phyloP scores from a whole-genome alignment of 768 basidiomycete species.

The Mycena pura region DNA sequence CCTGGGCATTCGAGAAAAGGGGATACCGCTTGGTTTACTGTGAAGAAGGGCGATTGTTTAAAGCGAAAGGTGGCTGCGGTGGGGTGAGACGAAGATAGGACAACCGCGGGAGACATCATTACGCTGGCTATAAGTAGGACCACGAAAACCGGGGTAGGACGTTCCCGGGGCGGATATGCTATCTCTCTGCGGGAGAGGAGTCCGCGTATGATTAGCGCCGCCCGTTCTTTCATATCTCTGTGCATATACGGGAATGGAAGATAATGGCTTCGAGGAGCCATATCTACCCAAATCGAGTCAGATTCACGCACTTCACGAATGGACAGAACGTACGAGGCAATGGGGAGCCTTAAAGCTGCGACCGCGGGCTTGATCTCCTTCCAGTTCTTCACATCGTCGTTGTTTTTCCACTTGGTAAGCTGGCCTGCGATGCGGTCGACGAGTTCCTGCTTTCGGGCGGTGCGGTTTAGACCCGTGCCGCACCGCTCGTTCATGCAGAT shows the following conservation, averaged over 20 bases:
- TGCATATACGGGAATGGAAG: too few species aligned
- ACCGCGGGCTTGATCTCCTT: not conserved
- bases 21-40: slow-evolving; percentile 54
- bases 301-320: not conserved
- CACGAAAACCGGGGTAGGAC: too few species aligned
- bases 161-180: too few species aligned
- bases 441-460: slow-evolving; percentile 17
- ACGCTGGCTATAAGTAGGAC: not conserved
- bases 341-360: not conserved
- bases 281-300: not conserved
- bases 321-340: not conserved
- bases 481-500: slow-evolving; percentile 5
- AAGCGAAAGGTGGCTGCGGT: slow-evolving; percentile 39
- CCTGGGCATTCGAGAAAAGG: slow-evolving; percentile 55
- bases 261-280: too few species aligned
- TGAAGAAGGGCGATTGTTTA: slow-evolving; percentile 60
- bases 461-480: not conserved
- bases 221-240: too few species aligned
- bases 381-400: slow-evolving; percentile 4
- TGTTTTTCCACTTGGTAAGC: slow-evolving; percentile 10
- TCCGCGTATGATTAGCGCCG: too few species aligned
- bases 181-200: too few species aligned
- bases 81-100: not conserved
- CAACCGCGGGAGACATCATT: not conserved
- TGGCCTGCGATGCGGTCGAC: slow-evolving; percentile 13